phyloP scores from a whole-genome alignment of 768 basidiomycete species.

The Tricholoma sp. region DNA sequence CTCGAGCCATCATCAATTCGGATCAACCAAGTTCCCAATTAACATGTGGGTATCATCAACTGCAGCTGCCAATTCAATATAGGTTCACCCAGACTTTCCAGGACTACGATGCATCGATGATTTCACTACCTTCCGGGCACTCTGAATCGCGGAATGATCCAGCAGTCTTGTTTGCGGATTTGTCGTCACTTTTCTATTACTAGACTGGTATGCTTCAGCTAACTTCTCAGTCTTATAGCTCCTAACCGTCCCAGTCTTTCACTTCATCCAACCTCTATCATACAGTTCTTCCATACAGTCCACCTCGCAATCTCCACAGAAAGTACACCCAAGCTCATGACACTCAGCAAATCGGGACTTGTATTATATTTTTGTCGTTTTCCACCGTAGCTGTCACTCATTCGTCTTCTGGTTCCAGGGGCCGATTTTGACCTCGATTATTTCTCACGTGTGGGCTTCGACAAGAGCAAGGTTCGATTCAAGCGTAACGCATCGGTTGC shows the following conservation, averaged over 20 bases:
- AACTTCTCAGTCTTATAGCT: slow-evolving; percentile 7
- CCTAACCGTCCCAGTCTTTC: slow-evolving; percentile 13
- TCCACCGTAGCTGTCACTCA: slow-evolving; percentile 1
- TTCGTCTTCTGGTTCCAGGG: slow-evolving; percentile 42
- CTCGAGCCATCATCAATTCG: too few species aligned
- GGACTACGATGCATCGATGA: background rate
- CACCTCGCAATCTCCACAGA: slow-evolving; percentile 86
- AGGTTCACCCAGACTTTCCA: background rate
- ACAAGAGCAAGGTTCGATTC: slow-evolving; percentile 96
- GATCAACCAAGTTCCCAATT: too few species aligned
- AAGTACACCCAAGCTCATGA: slow-evolving; percentile 76
- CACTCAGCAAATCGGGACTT: slow-evolving; percentile 50
- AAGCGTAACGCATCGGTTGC: slow-evolving; percentile 91
- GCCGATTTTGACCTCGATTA: slow-evolving; percentile 92
- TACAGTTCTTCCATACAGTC: slow-evolving; percentile 80
- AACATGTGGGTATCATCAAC: too few species aligned
- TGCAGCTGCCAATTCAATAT: too few species aligned
- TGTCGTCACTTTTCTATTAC: background rate
- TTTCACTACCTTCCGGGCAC: slow-evolving; percentile 17
- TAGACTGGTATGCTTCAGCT: background rate
- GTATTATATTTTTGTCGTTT: slow-evolving; percentile 42
- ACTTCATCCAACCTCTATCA: slow-evolving; percentile 15
- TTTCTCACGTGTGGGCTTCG: slow-evolving; percentile 98
- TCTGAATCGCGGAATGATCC: slow-evolving; percentile 31
- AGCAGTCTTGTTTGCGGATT: slow-evolving; percentile 18